Evolutionary conservation across 805 yeast species (phyloP), one percentile per base, ranked within the genome.

Genomic region (Zygosaccharomyces rouxii): DNA sequence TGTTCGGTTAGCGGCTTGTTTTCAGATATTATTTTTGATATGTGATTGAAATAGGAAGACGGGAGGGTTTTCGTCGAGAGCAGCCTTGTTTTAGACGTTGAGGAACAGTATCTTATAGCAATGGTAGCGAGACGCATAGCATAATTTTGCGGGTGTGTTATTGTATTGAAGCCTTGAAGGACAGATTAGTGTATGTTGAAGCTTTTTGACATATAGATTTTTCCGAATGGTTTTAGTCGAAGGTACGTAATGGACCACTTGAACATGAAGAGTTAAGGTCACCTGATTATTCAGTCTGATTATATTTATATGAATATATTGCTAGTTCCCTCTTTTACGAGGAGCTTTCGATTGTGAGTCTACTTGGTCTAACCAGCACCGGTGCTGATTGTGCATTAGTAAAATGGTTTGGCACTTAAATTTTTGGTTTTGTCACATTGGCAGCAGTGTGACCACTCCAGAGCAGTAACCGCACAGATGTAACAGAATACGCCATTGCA

Each of bases 401-500:
- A 50, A 25, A 50, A 10, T n/a, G 53, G 53, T 38, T 10, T 38
- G 3, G 53, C 53, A 25, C 21, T 18, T 5, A 50, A 38, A 16
- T 44, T 38, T 1, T 31, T 29, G 7, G 35, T 31, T 4, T 37
- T 13, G 28, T 44, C 33, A 46, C 64, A 60, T 5, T 37, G 29
- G 4, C 31, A 30, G 31, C 64, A 60, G 9, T 23, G 13, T 6
- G 50, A 43, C 43, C 49, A 46, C 38, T 58, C 58, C 13, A 60
- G 38, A 5, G 47, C 23, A 41, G 53, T 57, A 0, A 56, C 46
- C 0, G 46, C 52, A 35, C 66, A 61, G 6, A 55, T 44, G 46
- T 61, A 61, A 35, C 66, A 61, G 37, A 51, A 56, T 3, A 47
- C 23, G 5, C 51, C 23, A 2, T 42, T 21, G 43, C 66, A 61